phyloP scores from a whole-genome alignment of 2,329 filamentous ascomycete genomes.

The Ascochyta rabiei region DNA sequence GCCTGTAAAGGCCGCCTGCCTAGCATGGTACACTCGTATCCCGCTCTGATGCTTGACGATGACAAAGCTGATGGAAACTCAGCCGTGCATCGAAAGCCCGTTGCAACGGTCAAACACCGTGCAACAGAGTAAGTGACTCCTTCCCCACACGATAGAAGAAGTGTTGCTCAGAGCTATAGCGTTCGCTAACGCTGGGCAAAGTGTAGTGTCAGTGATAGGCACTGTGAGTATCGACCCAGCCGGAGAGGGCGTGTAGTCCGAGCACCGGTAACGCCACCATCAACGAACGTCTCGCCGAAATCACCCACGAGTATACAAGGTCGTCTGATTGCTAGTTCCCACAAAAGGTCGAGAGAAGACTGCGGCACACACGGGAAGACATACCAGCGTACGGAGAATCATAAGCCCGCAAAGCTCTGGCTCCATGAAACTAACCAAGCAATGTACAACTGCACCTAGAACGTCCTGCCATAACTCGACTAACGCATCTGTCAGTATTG shows the following conservation, averaged over 20 bases:
- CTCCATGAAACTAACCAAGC: neutral
- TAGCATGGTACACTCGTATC: slow-evolving; percentile 9
- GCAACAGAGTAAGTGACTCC: slow-evolving; percentile 3
- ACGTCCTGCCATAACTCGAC: neutral
- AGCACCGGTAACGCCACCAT: slow-evolving; percentile 5
- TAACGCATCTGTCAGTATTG: neutral
- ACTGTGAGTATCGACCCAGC: slow-evolving; percentile 8
- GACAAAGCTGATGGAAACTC: neutral
- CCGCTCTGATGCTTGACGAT: too few relatives aligned
- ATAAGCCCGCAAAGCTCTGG: neutral
- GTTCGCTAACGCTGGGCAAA: neutral
- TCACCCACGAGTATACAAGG: slow-evolving; percentile 1
- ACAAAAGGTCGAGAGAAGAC: neutral
- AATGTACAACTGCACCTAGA: neutral
- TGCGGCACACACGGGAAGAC: neutral
- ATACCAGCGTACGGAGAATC: neutral
- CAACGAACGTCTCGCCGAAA: neutral
- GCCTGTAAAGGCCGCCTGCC: slow-evolving; percentile 12
- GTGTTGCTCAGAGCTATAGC: too few relatives aligned
- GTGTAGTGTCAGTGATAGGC: slow-evolving; percentile 3
- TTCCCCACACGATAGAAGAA: too few relatives aligned
- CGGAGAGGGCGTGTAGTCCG: slow-evolving; percentile 7
- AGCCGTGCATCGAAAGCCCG: slow-evolving; percentile 16
- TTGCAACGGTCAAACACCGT: slow-evolving; percentile 10
- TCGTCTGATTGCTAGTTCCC: neutral